Evolutionary conservation across 768 basidiomycete genomes (phyloP).

Genomic region (Xerocomus spinulosus): DNA sequence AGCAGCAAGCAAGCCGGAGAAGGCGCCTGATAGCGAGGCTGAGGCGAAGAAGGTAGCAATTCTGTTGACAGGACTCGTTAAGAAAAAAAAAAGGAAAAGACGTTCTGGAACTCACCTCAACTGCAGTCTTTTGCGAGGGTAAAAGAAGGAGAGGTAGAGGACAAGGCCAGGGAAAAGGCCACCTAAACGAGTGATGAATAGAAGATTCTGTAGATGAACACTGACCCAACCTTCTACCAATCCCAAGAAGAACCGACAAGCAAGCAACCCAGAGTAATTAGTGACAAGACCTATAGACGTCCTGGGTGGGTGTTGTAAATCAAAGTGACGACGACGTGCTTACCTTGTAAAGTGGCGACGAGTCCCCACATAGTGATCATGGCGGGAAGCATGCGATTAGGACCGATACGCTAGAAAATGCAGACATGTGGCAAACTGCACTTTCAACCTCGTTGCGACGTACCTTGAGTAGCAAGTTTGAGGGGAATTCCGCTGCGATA

Average conservation of each 20-base stretch:
- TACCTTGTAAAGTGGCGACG: constrained; percentile 58
- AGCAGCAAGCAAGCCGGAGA: constrained; percentile 56
- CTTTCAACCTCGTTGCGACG: neutral
- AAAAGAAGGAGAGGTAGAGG: constrained; percentile 1
- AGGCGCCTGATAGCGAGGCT: constrained; percentile 53
- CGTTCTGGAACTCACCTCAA: neutral
- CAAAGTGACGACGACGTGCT: neutral
- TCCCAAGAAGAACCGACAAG: constrained; percentile 1
- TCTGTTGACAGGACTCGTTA: constrained; percentile 16
- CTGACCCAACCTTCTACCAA: neutral
- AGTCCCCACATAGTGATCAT: constrained; percentile 68
- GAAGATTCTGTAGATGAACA: neutral
- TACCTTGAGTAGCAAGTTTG: constrained; percentile 54
- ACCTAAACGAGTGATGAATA: neutral
- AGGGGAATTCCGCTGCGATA: constrained; percentile 55
- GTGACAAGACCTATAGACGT: neutral
- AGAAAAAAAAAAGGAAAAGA: neutral
- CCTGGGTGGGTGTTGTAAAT: neutral
- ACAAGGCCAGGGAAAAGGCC: constrained; percentile 2
- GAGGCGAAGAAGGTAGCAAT: constrained; percentile 37
- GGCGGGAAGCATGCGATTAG: constrained; percentile 56
- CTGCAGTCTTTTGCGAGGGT: constrained; percentile 1
- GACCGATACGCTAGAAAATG: constrained; percentile 37
- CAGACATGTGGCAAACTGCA: neutral
- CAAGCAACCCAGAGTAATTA: neutral